Base-by-base conservation (phyloP, 345 rosid species). In the Salix suchowensis region DNA sequence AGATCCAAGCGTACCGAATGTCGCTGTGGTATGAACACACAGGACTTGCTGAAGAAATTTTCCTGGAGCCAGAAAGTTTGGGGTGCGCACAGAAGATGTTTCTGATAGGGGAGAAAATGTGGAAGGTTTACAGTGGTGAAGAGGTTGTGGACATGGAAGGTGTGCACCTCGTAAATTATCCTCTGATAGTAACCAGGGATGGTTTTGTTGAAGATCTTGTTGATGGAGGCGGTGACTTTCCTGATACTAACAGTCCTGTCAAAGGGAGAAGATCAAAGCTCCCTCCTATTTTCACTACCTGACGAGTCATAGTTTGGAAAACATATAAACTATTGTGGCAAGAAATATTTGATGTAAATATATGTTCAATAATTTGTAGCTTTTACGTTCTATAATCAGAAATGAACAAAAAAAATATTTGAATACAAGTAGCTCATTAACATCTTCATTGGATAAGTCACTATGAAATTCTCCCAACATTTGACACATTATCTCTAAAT, bases 11-110 rank as follows among this genome's bases (percentile, higher is more conserved):
- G 14, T 94, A 88, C 78, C 78, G 94, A 36, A 82, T 88, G 86
- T 88, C 97, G 1, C 79, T 91, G 30, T 92, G 95, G 97, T 88
- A 86, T 55, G 96, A 92, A 81, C 97, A 91, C 74, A 88, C 92
- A 0, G 88, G 89, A 71, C 83, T 86, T 6, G 83, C 80, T 12
- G 82, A 84, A 44, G 84, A 79, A 4, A 54, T 37, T 18, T 85
- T 87, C 67, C 82, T 66, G 30, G 76, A 88, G 77, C 97, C 97
- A n/a, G 76, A 90, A 76, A 86, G 80, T 16, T 18, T 87, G 75
- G 89, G 89, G 74, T 91, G 98, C 26, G 93, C 90, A 2, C 73
- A 73, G 50, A 88, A 79, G 72, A 76, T 90, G 67, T 58, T 83
- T 61, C 79, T 81, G 24, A 28, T 91, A 12, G 97, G 91, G 42